Conservation (phyloP, 805 yeast species). For the Barnettozyma pratensis region DNA sequence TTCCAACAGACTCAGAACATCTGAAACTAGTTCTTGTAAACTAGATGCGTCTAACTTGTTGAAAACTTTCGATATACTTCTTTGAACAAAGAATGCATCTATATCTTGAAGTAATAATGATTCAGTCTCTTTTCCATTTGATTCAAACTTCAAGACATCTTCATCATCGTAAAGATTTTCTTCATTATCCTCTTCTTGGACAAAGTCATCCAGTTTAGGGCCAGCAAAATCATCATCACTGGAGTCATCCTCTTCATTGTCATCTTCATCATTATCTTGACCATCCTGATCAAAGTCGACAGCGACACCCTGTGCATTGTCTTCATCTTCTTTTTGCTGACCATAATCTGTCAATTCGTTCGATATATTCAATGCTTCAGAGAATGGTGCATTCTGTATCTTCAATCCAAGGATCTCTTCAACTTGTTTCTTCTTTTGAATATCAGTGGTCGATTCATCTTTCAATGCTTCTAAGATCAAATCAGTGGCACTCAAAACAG, state of each 20-base stretch:
- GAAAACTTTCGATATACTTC: constrained; percentile 35
- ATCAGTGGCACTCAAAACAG: constrained; percentile 68
- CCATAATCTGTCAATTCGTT: constrained; percentile 47
- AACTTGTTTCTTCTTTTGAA: constrained; percentile 40
- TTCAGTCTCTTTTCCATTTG: constrained; percentile 8
- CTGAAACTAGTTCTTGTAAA: constrained; percentile 34
- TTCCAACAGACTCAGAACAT: constrained; percentile 37
- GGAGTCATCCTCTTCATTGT: constrained; percentile 21
- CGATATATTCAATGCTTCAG: constrained; percentile 31
- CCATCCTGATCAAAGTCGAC: constrained; percentile 28
- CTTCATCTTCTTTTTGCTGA: constrained; percentile 21
- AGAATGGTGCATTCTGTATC: constrained; percentile 26
- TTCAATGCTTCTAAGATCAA: constrained; percentile 51
- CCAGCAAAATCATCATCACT: constrained; percentile 31
- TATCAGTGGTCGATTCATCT: constrained; percentile 37
- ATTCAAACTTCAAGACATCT: constrained; percentile 17
- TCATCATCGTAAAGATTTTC: constrained; percentile 20
- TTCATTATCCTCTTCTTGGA: constrained; percentile 19
- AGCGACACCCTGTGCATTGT: constrained; percentile 36
- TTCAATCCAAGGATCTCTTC: constrained; percentile 39
- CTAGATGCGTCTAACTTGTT: constrained; percentile 34
- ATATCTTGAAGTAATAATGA: constrained; percentile 34
- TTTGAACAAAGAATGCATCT: constrained; percentile 49
- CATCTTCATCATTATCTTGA: constrained; percentile 25
- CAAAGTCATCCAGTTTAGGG: constrained; percentile 24